phyloP scores from a whole-genome alignment of 2,329 filamentous ascomycete species.

The Aspergillus pseudoterreus region DNA sequence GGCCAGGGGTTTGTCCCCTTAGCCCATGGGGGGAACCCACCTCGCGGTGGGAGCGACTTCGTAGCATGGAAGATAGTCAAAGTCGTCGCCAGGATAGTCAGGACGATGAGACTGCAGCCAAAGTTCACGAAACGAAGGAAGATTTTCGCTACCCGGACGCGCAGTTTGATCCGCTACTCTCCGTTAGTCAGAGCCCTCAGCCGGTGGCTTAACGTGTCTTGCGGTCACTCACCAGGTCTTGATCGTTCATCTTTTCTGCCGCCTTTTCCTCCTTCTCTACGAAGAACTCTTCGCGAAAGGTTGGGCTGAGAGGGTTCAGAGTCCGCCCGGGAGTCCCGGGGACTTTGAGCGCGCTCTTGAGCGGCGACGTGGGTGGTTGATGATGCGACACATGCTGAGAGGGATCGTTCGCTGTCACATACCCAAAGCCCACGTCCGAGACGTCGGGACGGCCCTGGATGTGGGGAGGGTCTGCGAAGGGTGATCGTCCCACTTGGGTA shows the following conservation, averaged over 20 bases:
- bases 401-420: slow-evolving; percentile 62
- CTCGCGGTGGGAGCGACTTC: slow-evolving; percentile 67
- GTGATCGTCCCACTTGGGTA: slow-evolving; percentile 40
- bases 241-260: slow-evolving; percentile 82
- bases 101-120: slow-evolving; percentile 90
- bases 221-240: slow-evolving; percentile 69
- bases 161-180: slow-evolving; percentile 80
- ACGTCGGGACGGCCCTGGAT: slow-evolving; percentile 54
- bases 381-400: slow-evolving; percentile 48
- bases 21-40: slow-evolving; percentile 82
- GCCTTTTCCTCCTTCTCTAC: slow-evolving; percentile 78
- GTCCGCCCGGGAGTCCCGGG: slow-evolving; percentile 75
- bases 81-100: slow-evolving; percentile 83
- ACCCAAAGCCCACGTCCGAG: slow-evolving; percentile 88
- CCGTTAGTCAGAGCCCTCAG: slow-evolving; percentile 29
- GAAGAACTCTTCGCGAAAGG: slow-evolving; percentile 81
- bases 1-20: slow-evolving; percentile 78
- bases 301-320: slow-evolving; percentile 82
- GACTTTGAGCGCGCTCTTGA: slow-evolving; percentile 86
- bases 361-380: slow-evolving; percentile 69
- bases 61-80: slow-evolving; percentile 93
- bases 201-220: not conserved
- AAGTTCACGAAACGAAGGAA: slow-evolving; percentile 95
- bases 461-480: slow-evolving; percentile 52
- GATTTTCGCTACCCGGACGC: slow-evolving; percentile 90